Evolutionary conservation across 352 stramenopile species (phyloP).

Genomic region (Phytophthora colocasiae): DNA sequence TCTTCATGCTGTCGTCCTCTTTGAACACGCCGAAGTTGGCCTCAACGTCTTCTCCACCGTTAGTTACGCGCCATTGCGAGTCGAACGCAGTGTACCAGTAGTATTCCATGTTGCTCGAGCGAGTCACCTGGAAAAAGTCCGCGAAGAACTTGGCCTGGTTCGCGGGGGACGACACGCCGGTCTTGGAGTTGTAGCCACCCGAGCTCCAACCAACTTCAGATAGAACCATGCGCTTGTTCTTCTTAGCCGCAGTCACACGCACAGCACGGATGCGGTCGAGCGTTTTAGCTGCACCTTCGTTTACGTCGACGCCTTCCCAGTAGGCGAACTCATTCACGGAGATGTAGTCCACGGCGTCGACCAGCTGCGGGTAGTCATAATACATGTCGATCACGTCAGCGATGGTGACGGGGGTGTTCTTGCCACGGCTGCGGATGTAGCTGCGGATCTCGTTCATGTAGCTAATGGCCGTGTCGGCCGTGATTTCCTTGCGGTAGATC

Average conservation of each 20-base stretch:
- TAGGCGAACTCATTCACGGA: constrained; percentile 85
- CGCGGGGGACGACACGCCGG: constrained; percentile 46
- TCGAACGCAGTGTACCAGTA: constrained; percentile 82
- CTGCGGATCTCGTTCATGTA: constrained; percentile 62
- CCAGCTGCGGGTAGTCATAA: constrained; percentile 56
- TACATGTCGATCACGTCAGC: constrained; percentile 77
- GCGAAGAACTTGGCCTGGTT: constrained; percentile 72
- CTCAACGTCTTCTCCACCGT: constrained; percentile 60
- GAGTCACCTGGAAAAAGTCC: constrained; percentile 68
- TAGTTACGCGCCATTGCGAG: constrained; percentile 56
- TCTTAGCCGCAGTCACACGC: constrained; percentile 42
- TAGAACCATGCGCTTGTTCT: constrained; percentile 69
- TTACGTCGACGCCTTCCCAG: constrained; percentile 62
- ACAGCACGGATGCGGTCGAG: constrained; percentile 56
- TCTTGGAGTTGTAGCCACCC: constrained; percentile 31
- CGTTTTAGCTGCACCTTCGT: constrained; percentile 49
- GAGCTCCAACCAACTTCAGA: constrained; percentile 75
- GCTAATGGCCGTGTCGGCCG: constrained; percentile 46
- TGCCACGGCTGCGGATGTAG: constrained; percentile 44
- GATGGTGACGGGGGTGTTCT: constrained; percentile 67
- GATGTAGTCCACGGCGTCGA: constrained; percentile 70
- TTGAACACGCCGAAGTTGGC: constrained; percentile 71
- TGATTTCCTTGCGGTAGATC: constrained; percentile 73
- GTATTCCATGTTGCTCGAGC: constrained; percentile 55
- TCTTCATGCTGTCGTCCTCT: constrained; percentile 64